Conservation (phyloP, 2,329 filamentous ascomycete species). For the Cladorrhinum sp. region DNA sequence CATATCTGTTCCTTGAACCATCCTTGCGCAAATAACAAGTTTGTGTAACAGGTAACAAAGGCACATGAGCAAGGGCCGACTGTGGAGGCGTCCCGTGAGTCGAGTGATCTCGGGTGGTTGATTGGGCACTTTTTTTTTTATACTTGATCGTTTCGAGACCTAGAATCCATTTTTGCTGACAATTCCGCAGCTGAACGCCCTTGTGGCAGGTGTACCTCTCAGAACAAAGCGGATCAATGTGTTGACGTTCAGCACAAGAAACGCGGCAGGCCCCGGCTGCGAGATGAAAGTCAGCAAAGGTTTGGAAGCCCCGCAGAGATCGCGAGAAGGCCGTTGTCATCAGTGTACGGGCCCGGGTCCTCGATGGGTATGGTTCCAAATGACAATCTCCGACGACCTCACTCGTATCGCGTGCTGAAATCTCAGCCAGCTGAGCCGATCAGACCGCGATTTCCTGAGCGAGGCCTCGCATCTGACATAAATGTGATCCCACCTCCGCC, state of each 20-base stretch:
- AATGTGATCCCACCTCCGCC: constrained; percentile 47
- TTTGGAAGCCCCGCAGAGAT: constrained; percentile 49
- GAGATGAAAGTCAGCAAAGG: constrained; percentile 65
- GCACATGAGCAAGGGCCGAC: neutral
- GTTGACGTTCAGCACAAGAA: constrained; percentile 86
- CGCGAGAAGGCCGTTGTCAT: constrained; percentile 45
- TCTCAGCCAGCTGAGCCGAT: constrained; percentile 50
- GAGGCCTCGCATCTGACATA: constrained; percentile 46
- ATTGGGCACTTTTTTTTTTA: neutral
- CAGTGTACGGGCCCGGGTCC: constrained; percentile 48
- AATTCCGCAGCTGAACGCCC: constrained; percentile 62
- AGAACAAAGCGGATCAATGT: constrained; percentile 77
- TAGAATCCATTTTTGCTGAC: constrained; percentile 33
- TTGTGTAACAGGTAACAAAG: neutral
- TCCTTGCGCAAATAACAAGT: neutral
- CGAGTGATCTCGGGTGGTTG: constrained; percentile 5
- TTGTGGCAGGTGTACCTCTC: constrained; percentile 72
- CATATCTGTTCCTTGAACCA: constrained; percentile 19
- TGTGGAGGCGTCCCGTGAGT: constrained; percentile 3
- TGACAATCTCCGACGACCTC: constrained; percentile 43
- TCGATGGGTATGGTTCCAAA: constrained; percentile 45
- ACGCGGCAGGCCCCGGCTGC: constrained; percentile 70
- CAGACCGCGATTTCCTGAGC: constrained; percentile 50
- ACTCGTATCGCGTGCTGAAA: constrained; percentile 53
- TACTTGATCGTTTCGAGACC: neutral